These are phyloP conservation scores for Chalaropsis thielavioides DNA, from an alignment of 2,329 filamentous ascomycete species.

Conservation along the genomic window DNA sequence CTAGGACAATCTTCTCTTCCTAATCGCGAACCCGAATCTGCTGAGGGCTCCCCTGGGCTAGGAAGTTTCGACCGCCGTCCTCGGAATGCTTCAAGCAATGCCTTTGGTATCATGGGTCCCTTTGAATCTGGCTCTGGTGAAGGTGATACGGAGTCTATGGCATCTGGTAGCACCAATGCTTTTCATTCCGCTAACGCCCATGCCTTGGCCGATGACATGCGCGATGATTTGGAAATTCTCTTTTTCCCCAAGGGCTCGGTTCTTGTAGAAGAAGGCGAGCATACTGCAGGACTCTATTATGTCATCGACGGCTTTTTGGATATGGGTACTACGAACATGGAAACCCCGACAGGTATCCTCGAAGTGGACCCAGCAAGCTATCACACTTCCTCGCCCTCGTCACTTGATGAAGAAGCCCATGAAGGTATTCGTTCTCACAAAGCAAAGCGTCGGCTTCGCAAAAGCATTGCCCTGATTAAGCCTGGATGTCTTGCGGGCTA, in stretches of 20 bases:
- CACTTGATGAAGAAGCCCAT: neutral
- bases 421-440: constrained; percentile 29
- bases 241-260: constrained; percentile 93
- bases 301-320: constrained; percentile 95
- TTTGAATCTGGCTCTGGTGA: constrained; percentile 58
- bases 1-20: constrained; percentile 54
- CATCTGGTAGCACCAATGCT: constrained; percentile 52
- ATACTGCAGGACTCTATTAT: constrained; percentile 94
- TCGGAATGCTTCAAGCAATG: constrained; percentile 39
- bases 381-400: neutral
- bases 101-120: constrained; percentile 80
- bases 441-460: constrained; percentile 34
- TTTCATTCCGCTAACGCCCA: constrained; percentile 49
- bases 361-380: constrained; percentile 18
- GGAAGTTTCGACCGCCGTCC: constrained; percentile 24
- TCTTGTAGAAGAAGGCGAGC: constrained; percentile 87
- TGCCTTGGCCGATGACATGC: constrained; percentile 60
- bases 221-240: constrained; percentile 89
- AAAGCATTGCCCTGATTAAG: constrained; percentile 80
- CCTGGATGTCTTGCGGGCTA: constrained; percentile 91
- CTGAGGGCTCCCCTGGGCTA: constrained; percentile 72
- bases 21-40: constrained; percentile 55
- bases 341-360: constrained; percentile 10
- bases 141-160: constrained; percentile 74
- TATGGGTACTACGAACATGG: constrained; percentile 32